Evolutionary conservation across 257 asterid genomes (phyloP).

Genomic region (Solanum pennellii): DNA sequence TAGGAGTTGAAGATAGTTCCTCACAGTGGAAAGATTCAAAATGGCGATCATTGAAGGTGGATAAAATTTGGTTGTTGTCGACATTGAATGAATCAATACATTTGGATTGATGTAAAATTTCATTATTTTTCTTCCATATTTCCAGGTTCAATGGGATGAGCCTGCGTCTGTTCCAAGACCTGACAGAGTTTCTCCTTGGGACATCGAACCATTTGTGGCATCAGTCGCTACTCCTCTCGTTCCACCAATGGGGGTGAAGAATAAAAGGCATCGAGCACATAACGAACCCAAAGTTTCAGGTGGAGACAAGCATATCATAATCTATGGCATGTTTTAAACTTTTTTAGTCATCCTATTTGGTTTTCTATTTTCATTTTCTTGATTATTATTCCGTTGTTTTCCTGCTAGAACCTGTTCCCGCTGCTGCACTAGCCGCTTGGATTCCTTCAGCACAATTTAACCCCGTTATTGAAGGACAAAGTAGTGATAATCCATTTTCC

Average conservation of each 20-base stretch:
- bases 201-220: constrained; percentile 56
- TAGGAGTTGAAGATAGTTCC: constrained; percentile 57
- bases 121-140: neutral
- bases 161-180: constrained; percentile 53
- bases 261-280: constrained; percentile 44
- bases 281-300: constrained; percentile 39
- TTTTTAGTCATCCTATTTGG: neutral
- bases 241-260: constrained; percentile 30
- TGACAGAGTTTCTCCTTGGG: constrained; percentile 85
- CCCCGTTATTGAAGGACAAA: neutral
- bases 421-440: constrained; percentile 44
- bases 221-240: constrained; percentile 22
- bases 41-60: constrained; percentile 73
- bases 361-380: neutral
- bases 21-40: constrained; percentile 51
- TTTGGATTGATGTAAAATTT: neutral
- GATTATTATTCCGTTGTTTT: neutral
- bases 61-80: neutral
- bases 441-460: constrained; percentile 17
- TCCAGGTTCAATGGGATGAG: constrained; percentile 84
- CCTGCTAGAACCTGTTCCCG: constrained; percentile 25
- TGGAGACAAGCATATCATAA: constrained; percentile 2
- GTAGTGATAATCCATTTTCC: neutral
- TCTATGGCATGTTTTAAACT: neutral
- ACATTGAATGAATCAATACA: neutral